A percentile compares a stretch with the other conserved stretches of the same genome.
phyloP scores from a whole-genome alignment of 345 rosid genomes.

The Citrus maxima region DNA sequence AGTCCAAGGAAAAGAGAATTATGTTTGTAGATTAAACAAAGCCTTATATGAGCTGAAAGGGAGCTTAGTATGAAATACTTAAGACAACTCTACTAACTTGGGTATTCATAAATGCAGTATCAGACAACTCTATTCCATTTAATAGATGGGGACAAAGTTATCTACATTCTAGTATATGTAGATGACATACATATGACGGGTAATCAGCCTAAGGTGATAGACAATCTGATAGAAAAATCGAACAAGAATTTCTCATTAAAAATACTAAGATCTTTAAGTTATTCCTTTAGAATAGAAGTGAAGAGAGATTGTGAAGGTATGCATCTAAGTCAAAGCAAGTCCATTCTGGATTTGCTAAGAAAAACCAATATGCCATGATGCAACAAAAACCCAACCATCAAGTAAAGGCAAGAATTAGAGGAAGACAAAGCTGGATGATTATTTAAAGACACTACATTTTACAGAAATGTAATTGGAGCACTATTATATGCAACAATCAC shows the following conservation, averaged over 20 bases:
- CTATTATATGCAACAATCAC: not conserved
- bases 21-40: not conserved
- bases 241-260: not conserved
- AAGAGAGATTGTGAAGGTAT: not conserved
- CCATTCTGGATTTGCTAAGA: not conserved
- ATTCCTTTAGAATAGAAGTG: not conserved
- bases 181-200: not conserved
- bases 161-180: not conserved
- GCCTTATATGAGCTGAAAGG: not conserved
- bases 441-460: not conserved
- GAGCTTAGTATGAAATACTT: not conserved
- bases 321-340: not conserved
- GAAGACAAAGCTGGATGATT: no score
- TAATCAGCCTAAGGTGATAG: no score
- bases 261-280: not conserved
- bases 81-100: not conserved
- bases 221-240: not conserved
- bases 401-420: no score
- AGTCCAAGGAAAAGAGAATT: fast-evolving
- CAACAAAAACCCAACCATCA: not conserved
- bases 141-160: not conserved
- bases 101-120: not conserved
- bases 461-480: not conserved
- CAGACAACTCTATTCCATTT: not conserved
- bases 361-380: not conserved